Percentiles rank a stretch among this genome's conserved stretches.
Conservation (phyloP, 495 filamentous ascomycete genomes). For the Saxophila tyrrhenica region DNA sequence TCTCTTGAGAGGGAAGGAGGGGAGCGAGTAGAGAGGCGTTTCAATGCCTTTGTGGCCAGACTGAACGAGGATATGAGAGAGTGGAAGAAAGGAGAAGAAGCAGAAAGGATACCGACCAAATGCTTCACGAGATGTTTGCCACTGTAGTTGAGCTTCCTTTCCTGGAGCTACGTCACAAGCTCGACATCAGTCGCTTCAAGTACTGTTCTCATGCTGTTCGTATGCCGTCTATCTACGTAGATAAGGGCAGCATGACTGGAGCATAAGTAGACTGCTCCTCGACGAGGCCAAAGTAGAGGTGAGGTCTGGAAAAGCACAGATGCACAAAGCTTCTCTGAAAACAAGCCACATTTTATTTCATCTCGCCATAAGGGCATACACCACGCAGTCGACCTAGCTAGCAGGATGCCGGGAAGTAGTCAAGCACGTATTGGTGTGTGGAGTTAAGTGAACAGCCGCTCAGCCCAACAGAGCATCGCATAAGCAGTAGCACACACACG, state of each 20-base stretch:
- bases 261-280: too few relatives aligned
- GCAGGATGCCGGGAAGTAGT: conserved; percentile 13
- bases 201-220: too few relatives aligned
- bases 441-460: background rate
- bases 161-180: background rate
- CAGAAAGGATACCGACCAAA: background rate
- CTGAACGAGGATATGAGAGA: background rate
- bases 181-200: too few relatives aligned
- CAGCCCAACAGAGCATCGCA: background rate
- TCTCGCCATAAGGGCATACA: conserved; percentile 16
- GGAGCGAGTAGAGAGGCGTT: background rate
- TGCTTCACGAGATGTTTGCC: too few relatives aligned
- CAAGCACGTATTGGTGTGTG: conserved; percentile 7
- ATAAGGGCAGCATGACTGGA: too few relatives aligned
- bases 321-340: background rate
- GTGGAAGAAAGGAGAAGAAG: background rate
- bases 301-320: background rate
- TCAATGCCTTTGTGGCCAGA: background rate
- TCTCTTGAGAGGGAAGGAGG: background rate
- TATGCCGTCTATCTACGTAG: too few relatives aligned
- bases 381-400: conserved; percentile 12
- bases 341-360: conserved; percentile 2
- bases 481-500: background rate
- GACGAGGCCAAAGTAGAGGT: background rate
- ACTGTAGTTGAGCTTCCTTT: background rate